A percentile compares a stretch with the other conserved stretches of the same genome.
phyloP scores from a whole-genome alignment of 331 rosid species.

The Rosa hybrid region DNA sequence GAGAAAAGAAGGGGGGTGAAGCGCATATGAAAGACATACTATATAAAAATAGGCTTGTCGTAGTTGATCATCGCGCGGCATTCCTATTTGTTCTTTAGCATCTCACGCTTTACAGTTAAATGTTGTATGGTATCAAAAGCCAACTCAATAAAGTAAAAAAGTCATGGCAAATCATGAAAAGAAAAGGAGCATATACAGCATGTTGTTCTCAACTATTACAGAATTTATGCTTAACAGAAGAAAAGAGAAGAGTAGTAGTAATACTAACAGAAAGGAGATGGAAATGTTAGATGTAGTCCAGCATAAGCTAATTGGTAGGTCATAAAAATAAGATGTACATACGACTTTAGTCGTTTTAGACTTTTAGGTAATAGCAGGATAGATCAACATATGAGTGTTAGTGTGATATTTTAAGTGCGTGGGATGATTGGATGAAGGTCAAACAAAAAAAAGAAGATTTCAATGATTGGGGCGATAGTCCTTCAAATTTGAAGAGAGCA shows the following conservation, averaged over 20 bases:
- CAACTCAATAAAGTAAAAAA: neutral
- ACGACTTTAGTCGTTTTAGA: no score
- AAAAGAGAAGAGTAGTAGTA: no score
- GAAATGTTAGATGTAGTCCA: neutral
- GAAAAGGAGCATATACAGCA: neutral
- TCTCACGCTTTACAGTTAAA: neutral
- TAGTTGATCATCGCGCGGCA: neutral
- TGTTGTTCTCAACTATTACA: neutral
- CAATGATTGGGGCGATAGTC: no score
- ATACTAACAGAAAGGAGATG: neutral
- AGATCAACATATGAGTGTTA: no score
- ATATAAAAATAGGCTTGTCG: no score
- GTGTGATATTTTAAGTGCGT: no score
- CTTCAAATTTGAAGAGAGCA: no score
- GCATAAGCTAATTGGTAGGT: no score
- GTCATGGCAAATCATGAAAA: neutral
- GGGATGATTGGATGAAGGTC: no score
- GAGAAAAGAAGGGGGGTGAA: no score
- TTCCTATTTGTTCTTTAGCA: slow-evolving; percentile 1
- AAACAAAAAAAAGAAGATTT: no score
- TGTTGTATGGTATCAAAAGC: neutral
- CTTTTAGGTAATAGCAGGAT: no score
- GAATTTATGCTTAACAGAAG: slow-evolving; percentile 1
- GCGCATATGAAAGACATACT: neutral
- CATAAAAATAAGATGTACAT: neutral